Base-by-base conservation (phyloP, 345 rosid genomes). In the Erysimum cheiranthoides region DNA sequence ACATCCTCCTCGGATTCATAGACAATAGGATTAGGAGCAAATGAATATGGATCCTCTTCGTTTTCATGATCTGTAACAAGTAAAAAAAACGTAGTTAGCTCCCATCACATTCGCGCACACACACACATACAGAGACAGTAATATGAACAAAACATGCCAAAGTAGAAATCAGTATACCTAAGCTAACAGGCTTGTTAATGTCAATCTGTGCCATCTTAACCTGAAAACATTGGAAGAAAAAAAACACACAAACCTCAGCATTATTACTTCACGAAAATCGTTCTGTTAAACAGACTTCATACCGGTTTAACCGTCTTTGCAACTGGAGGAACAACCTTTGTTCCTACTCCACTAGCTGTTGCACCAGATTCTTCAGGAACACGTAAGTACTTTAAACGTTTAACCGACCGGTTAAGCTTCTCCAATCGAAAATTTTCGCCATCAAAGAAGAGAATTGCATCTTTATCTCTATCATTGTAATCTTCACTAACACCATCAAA, bases 401-500 rank as follows among this genome's bases (percentile, higher is more conserved):
- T 88, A 53, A 92, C 93, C 4, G 93, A 85, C 39, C 86, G 80
- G 69, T 88, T 90, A 73, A 92, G 82, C 73, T 82, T 81, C 77
- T 92, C 96, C 74, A 88, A 42, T 3, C 90, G 86, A 63, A 88
- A 84, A 0, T 75, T 81, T 79, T 84, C 83, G 8, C 97, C 94
- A 5, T 90, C 90, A 58, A 89, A 92, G 68, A 89, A 87, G 58
- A 92, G 61, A 54, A 88, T 82, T 0, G 93, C 92, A 81, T 89
- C 96, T 12, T 87, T 85, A 4, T 89, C 89, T 80, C 76, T 91
- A 1, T 61, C 54, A 51, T 42, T 63, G 72, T 84, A 84, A 78
- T 89, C 93, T 73, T 92, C 96, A 39, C 85, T 72, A 38, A 84
- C 80, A 27, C 96, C 95, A 67, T 89, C 89, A 74, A 92, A 92